Percentiles rank a stretch among this genome's conserved stretches.
Conservation (phyloP, 1,284 basidiomycete genomes). For the Apiotrichum akiyoshidainum region DNA sequence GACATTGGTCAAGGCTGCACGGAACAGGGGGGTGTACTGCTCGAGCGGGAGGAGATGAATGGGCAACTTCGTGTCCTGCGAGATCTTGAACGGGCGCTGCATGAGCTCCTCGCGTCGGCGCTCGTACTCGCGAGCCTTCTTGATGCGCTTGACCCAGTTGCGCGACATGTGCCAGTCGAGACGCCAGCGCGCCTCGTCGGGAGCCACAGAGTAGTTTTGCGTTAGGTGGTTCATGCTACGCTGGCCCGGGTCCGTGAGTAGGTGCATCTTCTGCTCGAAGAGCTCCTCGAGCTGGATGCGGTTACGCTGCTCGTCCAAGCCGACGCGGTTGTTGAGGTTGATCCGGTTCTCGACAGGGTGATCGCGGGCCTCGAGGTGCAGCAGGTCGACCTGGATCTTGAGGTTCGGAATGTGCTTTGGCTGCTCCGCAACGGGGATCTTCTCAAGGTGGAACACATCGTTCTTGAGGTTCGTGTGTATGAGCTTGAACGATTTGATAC, state of each 20-base stretch:
- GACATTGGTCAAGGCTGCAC: conserved; percentile 64
- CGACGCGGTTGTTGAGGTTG: conserved; percentile 73
- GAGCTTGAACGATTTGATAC: conserved; percentile 67
- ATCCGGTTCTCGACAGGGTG: conserved; percentile 80
- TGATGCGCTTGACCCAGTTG: conserved; percentile 67
- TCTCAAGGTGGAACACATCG: conserved; percentile 32
- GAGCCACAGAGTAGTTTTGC: conserved; percentile 56
- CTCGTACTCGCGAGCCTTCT: conserved; percentile 52
- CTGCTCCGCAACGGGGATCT: conserved; percentile 62
- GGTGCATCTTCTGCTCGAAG: conserved; percentile 68
- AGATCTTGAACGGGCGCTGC: conserved; percentile 32
- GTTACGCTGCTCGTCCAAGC: conserved; percentile 69
- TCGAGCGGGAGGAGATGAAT: conserved; percentile 53
- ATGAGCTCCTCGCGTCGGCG: conserved; percentile 49
- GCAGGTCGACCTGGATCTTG: conserved; percentile 59
- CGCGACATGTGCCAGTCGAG: conserved; percentile 72
- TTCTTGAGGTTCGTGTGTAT: conserved; percentile 51
- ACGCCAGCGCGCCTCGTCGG: conserved; percentile 69
- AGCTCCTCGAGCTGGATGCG: conserved; percentile 74
- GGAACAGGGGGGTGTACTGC: conserved; percentile 68
- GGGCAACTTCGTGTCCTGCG: conserved; percentile 47
- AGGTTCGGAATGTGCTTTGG: conserved; percentile 70
- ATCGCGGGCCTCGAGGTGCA: conserved; percentile 80
- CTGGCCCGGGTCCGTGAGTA: conserved; percentile 52
- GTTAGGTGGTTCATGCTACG: conserved; percentile 25